Evolutionary conservation across 257 asterid genomes (phyloP), one percentile per base, ranked within the genome.

Genomic region (Nicotiana obtusifolia): DNA sequence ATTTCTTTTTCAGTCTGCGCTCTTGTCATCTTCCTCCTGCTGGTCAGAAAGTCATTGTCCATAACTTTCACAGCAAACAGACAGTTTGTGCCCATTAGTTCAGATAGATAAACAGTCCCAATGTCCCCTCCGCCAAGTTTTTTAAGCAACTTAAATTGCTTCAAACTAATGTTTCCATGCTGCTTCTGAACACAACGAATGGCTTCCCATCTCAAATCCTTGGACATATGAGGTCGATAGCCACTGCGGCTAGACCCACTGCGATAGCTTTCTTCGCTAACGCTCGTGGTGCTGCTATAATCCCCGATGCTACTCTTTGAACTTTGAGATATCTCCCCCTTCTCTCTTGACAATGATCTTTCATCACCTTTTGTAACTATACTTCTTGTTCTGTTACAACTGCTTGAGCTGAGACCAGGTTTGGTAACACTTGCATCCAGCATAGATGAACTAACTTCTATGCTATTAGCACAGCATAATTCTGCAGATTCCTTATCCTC

Each of bases 121-220:
- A 93, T 92, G 82, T 95, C 98, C 67, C 99, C 99, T 76, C 94
- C 93, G 13, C 99, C 97, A 67, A 95, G 89, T 85, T 90, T 95
- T 82, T 82, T 91, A 80, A 93, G 83, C 82, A 95, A 60, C 91
- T 92, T 95, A 78, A 95, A 92, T 83, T 93, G 89, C 83, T 81
- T 86, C 89, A 91, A 80, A 41, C 92, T 89, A 85, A 95, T 85
- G 83, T 81, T 84, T 59, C 94, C 95, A 5, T 89, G 86, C 85
- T 86, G 90, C 89, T 90, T 93, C 88, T 87, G 90, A 49, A 88
- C 89, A 81, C 83, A 66, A 65, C 84, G 89, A 85, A 95, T 90
- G 81, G 98, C 95, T 86, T 95, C 93, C 99, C 97, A 95, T 87
- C 95, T 91, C 91, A 84, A 76, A 90, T 93, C 97, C 77, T 88